A percentile compares a stretch with the other conserved stretches of the same genome.
phyloP scores from a whole-genome alignment of 768 basidiomycete species.

The Tulasnella sp. region DNA sequence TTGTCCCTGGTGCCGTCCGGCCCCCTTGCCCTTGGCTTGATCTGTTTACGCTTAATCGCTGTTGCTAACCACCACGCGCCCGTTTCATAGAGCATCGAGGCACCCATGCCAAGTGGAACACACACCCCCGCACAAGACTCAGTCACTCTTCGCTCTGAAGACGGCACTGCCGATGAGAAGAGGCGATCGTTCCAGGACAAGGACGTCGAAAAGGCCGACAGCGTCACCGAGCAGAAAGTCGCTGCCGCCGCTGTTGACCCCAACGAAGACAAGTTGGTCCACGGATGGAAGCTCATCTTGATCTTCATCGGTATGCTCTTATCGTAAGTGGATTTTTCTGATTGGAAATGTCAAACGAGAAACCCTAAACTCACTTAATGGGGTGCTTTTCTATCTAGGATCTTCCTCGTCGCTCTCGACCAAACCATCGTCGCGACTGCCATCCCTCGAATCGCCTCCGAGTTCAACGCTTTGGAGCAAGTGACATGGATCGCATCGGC shows the following conservation, averaged over 20 bases:
- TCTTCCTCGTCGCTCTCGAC: conserved; percentile 26
- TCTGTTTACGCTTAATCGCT: too few relatives aligned
- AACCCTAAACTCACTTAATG: neutral
- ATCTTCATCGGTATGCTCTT: conserved; percentile 18
- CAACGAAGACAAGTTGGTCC: neutral
- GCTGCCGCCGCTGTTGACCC: neutral
- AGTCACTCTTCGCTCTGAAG: neutral
- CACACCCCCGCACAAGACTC: neutral
- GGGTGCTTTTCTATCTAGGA: neutral
- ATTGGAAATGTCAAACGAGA: too few relatives aligned
- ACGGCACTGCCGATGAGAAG: neutral
- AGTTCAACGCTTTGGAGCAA: conserved; percentile 26
- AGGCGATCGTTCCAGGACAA: neutral
- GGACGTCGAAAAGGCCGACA: neutral
- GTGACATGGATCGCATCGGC: conserved; percentile 29
- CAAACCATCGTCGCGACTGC: conserved; percentile 26
- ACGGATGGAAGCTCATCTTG: neutral
- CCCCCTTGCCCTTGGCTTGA: too few relatives aligned
- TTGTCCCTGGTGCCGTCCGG: too few relatives aligned
- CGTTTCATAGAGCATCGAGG: too few relatives aligned
- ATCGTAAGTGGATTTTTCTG: neutral
- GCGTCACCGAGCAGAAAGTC: neutral
- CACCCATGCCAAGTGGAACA: too few relatives aligned
- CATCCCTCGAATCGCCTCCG: conserved; percentile 22
- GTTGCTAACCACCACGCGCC: too few relatives aligned